Base-by-base conservation (phyloP, 371 early-diverging fungal genomes). In the Coemansia sp. region DNA sequence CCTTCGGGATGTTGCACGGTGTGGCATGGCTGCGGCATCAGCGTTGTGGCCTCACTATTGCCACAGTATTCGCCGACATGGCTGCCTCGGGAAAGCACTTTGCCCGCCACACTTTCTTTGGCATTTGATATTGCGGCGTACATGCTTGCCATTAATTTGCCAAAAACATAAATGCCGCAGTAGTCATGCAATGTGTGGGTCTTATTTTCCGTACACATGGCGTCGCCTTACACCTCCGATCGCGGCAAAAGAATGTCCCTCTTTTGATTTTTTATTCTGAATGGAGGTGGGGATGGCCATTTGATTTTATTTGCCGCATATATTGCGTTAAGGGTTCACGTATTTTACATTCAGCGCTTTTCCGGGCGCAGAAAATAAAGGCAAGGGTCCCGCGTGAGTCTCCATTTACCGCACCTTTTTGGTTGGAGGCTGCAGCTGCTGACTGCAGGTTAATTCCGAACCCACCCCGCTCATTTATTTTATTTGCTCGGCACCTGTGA, bases 351-450 rank as follows among this genome's bases (percentile, higher is more conserved):
- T 50, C 50, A 50, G 21, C 21, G 22, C 50, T 21, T 50, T 50
- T 50, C 50, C 21, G 50, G 21, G 50, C 21, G 21, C n/a, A 21
- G 21, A 21, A 47, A 18, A 18, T n/a, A 48, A 50, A n/a, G 21
- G 50, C 21, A n/a, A 50, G 50, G 50, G 50, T 50, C 50, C 50
- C 50, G 50, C 50, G 50, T 50, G 50, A 50, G 50, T 50, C 50
- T 50, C 50, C 50, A 50, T 50, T 50, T 50, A 50, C 50, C 50
- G 50, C 18, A 10, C 21, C 21, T 50, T 21, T 16, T 50, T 50
- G 16, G 50, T 50, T 18, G 18, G 21, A 50, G 50, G 50, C 50
- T 50, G 50, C 50, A 50, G 50, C 50, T 50, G 50, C 18, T 50
- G 50, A 50, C 50, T 50, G 50, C 16, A 50, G 21, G 10, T 50